Base-by-base conservation (phyloP, 352 stramenopile species). In the Aphanomyces euteiches region DNA sequence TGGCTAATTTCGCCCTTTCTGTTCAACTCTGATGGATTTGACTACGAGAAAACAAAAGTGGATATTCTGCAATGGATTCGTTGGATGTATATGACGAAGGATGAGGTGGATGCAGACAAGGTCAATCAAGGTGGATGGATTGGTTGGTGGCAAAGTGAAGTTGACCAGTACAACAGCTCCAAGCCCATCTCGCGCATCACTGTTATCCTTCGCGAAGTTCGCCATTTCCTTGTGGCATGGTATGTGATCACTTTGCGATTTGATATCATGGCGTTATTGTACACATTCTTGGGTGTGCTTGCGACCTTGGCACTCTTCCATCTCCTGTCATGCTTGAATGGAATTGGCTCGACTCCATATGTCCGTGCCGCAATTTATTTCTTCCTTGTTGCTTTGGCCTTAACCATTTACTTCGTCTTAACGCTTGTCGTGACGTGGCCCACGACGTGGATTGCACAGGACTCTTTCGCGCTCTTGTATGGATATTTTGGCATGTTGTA, bases 21-120 rank as follows among this genome's bases (percentile, higher is more conserved):
- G n/a, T 92, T 92, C 74, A 92, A 92, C 75, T 84, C 81, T 72
- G 84, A 92, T 36, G 84, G 84, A 47, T 78, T 92, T 19, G 84
- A 92, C 45, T 89, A 77, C 41, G 78, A 78, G 53, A 92, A 92
- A 74, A 90, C 83, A 4, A 92, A 90, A 68, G 81, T 84, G 15
- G 84, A 92, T 67, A 74, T 90, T 40, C 38, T 63, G 4, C 74
- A 78, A 36, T 92, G 84, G 84, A 78, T 79, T 36, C 73, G 74
- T 48, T 92, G 84, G 84, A 90, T 92, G 82, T 92, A 85, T 66
- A 81, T 78, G 2, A 71, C 78, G 13, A 81, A 88, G 67, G 72
- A 78, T 58, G 89, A 82, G 75, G 43, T 50, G 36, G 83, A 84
- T 50, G 76, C 86, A 28, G 83, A 90, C 47, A 69, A 77, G 43